Base-by-base conservation (phyloP, 495 filamentous ascomycete genomes). In the Clohesyomyces aquaticus region DNA sequence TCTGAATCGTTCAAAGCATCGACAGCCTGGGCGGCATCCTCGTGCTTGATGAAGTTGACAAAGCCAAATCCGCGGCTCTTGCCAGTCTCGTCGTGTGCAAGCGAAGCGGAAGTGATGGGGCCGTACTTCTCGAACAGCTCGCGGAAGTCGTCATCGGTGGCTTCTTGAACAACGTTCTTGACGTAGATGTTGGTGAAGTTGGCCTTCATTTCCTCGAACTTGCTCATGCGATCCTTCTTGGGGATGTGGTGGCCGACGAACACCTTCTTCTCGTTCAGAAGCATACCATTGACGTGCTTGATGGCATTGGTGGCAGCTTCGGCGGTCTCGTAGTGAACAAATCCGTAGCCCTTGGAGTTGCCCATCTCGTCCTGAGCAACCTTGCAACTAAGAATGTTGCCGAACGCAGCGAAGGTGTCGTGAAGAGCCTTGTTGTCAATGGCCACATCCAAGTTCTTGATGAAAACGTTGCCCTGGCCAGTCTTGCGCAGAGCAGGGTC, bases 151-250 rank as follows among this genome's bases (percentile, higher is more conserved):
- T 96, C 91, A 47, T 99, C 95, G 58, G 86, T 88, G 67, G 88
- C 89, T 54, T 96, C 91, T n/a, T 77, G 69, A 65, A 88, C 86
- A 71, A 99, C 86, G 80, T 98, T 99, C 88, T 99, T 99, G 79
- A 99, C 90, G 79, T 98, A 99, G 75, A 98, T 86, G 77, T 99
- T 99, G 80, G 94, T 99, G 83, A 96, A 99, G 84, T 99, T 98
- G 77, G 95, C 94, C 87, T 98, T 98, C 93, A 99, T 99, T 84
- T 99, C 94, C 82, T 99, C 94, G 75, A 97, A 98, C 82, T 99
- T 99, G 91, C 91, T 96, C 83, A 97, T 93, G 69, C 94, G 95
- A 72, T 99, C 94, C 85, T 99, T 99, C 89, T 97, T 96, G 70
- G 94, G 94, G 76, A 99, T 96, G 81, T 99, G 94, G 78, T 97